Base-by-base conservation (phyloP, 2,329 filamentous ascomycete genomes). In the Colletotrichum sp. region DNA sequence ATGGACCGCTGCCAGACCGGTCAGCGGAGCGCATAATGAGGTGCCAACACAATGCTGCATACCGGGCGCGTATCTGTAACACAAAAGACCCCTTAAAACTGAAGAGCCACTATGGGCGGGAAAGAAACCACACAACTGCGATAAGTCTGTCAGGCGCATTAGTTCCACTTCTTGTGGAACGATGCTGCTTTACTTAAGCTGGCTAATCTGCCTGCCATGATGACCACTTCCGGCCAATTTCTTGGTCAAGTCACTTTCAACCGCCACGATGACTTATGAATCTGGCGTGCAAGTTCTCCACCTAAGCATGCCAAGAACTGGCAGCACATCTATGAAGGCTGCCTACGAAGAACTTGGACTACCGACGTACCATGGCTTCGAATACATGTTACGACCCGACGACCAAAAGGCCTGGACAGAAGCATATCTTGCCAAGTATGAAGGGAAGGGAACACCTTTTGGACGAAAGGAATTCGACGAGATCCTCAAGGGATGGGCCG, bases 401-500 rank as follows among this genome's bases (percentile, higher is more conserved):
- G 43, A 67, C 12, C 64, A 67, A 18, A 13, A 24, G 13, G 18
- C 26, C 69, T 78, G 78, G 77, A 65, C 74, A n/a, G 71, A 78
- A 4, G 78, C 78, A 43, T 75, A 78, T 16, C 55, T 75, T 32
- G 68, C 75, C 8, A 79, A 79, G 13, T 77, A 78, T 43, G 72
- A 70, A 43, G 59, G 56, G 14, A 69, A 73, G 10, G 75, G 77
- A 9, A 26, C 58, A 21, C 77, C 75, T 1, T 78, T 77, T 66
- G 76, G 21, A 3, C 74, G 78, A 7, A 65, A 55, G 1, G 71
- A 78, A 56, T 78, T 77, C 16, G 77, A 79, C 26, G 76, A 78
- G 62, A 61, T 79, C 4, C 74, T 79, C 13, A 71, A 71, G 16
- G 69, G 64, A 6, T 79, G 74, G 16, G 77, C 74, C 2, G 86